These are phyloP conservation scores for Annulohypoxylon moriforme DNA, from an alignment of 495 filamentous ascomycete genomes.

Conservation along the genomic window DNA sequence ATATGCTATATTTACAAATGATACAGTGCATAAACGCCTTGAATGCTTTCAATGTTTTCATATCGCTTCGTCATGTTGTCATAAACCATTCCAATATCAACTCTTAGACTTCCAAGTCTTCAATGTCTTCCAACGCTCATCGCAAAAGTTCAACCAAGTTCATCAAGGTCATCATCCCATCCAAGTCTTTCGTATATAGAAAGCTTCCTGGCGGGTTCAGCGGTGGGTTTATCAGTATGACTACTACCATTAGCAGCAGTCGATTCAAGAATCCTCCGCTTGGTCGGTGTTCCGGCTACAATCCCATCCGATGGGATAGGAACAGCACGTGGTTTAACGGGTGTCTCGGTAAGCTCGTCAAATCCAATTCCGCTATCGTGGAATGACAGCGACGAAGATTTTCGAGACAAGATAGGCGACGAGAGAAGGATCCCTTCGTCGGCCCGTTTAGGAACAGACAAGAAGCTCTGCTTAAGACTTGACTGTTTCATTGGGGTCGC, in stretches of 20 bases:
- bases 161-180: conserved; percentile 78
- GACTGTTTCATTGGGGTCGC: conserved; percentile 48
- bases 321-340: conserved; percentile 45
- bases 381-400: conserved; percentile 59
- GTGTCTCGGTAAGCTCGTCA: conserved; percentile 53
- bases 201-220: conserved; percentile 46
- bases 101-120: background rate
- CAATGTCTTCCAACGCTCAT: background rate
- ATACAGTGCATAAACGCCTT: conserved; percentile 29
- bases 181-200: conserved; percentile 78
- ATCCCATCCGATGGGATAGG: conserved; percentile 24
- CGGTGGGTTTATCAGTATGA: conserved; percentile 28
- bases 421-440: conserved; percentile 47
- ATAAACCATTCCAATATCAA: conserved; percentile 13
- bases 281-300: conserved; percentile 38
- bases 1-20: conserved; percentile 27
- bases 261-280: conserved; percentile 56
- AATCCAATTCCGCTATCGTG: conserved; percentile 51
- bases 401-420: conserved; percentile 60
- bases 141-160: conserved; percentile 27
- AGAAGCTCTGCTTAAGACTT: conserved; percentile 24
- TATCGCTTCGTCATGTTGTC: conserved; percentile 33
- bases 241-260: conserved; percentile 32
- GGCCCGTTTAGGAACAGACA: conserved; percentile 33
- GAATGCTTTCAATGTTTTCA: conserved; percentile 41